These are phyloP conservation scores for Pichia kluyveri DNA, from an alignment of 805 yeast species.

Conservation along the genomic window DNA sequence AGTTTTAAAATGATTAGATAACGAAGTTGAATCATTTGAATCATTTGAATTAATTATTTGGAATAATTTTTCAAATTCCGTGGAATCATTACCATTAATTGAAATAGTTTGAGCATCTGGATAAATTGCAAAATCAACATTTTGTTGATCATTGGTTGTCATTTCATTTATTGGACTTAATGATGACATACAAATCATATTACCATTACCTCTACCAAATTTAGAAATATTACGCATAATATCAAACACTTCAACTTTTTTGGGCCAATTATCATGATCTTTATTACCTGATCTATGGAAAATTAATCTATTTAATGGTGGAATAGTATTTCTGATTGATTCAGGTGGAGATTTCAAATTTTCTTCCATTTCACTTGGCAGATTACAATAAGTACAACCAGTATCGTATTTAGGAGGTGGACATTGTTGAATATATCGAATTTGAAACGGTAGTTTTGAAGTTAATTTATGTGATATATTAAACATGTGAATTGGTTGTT, in stretches of 20 bases:
- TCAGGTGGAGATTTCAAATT: slow-evolving; percentile 6
- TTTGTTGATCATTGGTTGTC: not conserved
- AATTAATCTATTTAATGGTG: slow-evolving; percentile 46
- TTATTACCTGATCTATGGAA: slow-evolving; percentile 38
- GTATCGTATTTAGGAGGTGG: slow-evolving; percentile 47
- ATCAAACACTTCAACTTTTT: slow-evolving; percentile 41
- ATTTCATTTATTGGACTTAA: not conserved
- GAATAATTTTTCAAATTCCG: not conserved
- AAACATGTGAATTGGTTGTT: not conserved
- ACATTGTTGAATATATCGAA: slow-evolving; percentile 23
- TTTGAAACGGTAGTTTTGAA: not conserved
- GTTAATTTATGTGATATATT: not conserved
- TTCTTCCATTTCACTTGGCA: slow-evolving; percentile 20
- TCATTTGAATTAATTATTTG: not conserved
- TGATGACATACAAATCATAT: slow-evolving; percentile 4
- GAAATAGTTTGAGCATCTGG: slow-evolving; percentile 7
- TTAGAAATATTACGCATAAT: slow-evolving; percentile 21
- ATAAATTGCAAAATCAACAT: slow-evolving; percentile 3
- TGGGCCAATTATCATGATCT: slow-evolving; percentile 34
- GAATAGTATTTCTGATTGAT: slow-evolving; percentile 39
- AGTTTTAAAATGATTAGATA: not conserved
- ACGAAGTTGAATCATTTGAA: not conserved
- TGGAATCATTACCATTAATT: not conserved
- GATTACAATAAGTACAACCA: slow-evolving; percentile 51
- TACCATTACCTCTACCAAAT: slow-evolving; percentile 10